Evolutionary conservation across 2,329 filamentous ascomycete species (phyloP).

Genomic region (Aspergillus phoenicis): DNA sequence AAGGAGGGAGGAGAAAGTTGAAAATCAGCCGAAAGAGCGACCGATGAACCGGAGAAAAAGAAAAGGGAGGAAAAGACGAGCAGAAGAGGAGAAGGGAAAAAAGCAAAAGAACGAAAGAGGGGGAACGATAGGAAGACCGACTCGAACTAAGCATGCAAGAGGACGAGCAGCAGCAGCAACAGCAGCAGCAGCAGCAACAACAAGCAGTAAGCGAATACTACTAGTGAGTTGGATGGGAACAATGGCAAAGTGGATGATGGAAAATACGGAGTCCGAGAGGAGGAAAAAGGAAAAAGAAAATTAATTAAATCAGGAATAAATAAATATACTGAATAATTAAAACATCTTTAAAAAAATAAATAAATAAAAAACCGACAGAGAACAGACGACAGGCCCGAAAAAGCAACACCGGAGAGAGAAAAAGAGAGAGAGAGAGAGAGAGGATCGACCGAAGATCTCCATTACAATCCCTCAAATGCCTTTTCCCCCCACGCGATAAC

Average conservation of each 20-base stretch:
- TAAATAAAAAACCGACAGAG: background rate
- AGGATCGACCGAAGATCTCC: slow-evolving; percentile 4
- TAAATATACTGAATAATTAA: too few species aligned
- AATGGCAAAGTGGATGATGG: too few species aligned
- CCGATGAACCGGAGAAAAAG: background rate
- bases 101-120: background rate
- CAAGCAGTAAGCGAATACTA: background rate
- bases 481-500: slow-evolving; percentile 19
- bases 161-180: background rate
- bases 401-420: too few species aligned
- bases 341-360: background rate
- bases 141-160: background rate
- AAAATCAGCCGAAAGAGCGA: background rate
- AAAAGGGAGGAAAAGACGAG: background rate
- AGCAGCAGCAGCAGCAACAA: background rate
- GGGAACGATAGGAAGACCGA: background rate
- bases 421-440: background rate
- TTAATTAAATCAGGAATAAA: too few species aligned
- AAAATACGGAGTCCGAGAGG: too few species aligned
- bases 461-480: too few species aligned
- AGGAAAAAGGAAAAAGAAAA: too few species aligned
- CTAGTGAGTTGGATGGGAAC: too few species aligned
- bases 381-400: too few species aligned
- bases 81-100: background rate
- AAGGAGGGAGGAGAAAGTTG: background rate